A percentile compares a stretch with the other conserved stretches of the same genome.
Conservation (phyloP, 148 eudicot species). For the Vaccinium darrowii region DNA sequence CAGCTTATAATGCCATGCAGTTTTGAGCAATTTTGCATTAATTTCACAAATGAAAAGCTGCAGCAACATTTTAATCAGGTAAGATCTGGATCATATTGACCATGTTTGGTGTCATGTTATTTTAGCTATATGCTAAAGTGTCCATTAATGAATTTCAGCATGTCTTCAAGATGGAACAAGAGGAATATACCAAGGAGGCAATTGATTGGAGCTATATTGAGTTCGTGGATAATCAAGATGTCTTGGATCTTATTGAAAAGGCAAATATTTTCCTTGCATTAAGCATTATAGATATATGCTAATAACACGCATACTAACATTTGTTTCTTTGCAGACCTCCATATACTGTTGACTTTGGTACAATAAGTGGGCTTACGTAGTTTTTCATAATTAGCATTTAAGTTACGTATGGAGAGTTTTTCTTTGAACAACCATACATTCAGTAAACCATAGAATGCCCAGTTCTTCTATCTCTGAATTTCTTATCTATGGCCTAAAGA, state of each 20-base stretch:
- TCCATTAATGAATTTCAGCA: slow-evolving; percentile 50
- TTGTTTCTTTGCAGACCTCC: not conserved
- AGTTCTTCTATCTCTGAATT: not conserved
- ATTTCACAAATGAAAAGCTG: slow-evolving; percentile 95
- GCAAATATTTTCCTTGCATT: slow-evolving; percentile 25
- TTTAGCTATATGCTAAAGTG: slow-evolving; percentile 12
- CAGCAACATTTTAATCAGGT: slow-evolving; percentile 99
- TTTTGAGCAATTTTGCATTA: slow-evolving; percentile 98
- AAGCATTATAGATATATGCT: not conserved
- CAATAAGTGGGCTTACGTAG: not conserved
- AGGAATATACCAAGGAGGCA: slow-evolving; percentile 92
- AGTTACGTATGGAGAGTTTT: not conserved
- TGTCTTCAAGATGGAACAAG: slow-evolving; percentile 99
- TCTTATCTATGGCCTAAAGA: not conserved
- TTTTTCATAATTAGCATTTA: not conserved
- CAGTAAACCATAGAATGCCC: not conserved
- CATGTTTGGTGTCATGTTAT: slow-evolving; percentile 1
- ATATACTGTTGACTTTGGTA: not conserved
- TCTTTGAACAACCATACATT: not conserved
- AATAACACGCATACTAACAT: not conserved
- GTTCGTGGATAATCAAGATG: slow-evolving; percentile 98
- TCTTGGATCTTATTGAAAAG: slow-evolving; percentile 99
- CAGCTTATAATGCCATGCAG: slow-evolving; percentile 44
- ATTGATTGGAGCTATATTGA: slow-evolving; percentile 99
- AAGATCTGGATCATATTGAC: slow-evolving; percentile 21